A percentile compares a stretch with the other conserved stretches of the same genome.
Conservation (phyloP, 169 alveolate genomes). For the Theileria orientalis region DNA sequence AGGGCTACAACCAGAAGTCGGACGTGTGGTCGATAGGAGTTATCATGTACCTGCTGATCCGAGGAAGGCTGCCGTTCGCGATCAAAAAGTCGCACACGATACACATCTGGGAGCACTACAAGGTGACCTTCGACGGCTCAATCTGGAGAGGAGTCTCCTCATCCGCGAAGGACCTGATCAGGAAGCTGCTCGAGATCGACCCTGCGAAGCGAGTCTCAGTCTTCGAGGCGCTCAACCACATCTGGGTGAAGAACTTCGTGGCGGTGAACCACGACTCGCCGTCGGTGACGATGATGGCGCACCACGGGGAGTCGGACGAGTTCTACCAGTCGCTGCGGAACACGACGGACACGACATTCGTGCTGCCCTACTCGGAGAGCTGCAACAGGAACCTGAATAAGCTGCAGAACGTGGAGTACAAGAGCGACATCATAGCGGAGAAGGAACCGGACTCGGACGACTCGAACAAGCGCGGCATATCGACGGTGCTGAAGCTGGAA, state of each 20-base stretch:
- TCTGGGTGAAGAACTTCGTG: constrained; percentile 82
- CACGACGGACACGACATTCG: constrained; percentile 62
- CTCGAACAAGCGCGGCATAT: neutral
- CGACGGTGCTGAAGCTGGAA: neutral
- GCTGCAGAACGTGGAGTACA: constrained; percentile 14
- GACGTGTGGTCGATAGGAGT: constrained; percentile 92
- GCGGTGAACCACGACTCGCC: constrained; percentile 81
- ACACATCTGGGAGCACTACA: constrained; percentile 59
- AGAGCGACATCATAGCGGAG: neutral
- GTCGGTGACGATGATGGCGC: neutral
- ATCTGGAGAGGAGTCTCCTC: constrained; percentile 79
- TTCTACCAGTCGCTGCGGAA: constrained; percentile 31
- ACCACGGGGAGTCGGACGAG: constrained; percentile 25
- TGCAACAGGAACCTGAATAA: constrained; percentile 42
- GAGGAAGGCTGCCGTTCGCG: constrained; percentile 89
- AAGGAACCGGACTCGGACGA: constrained; percentile 1
- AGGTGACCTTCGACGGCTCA: constrained; percentile 72
- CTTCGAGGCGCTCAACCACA: constrained; percentile 83
- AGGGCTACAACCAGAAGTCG: constrained; percentile 86
- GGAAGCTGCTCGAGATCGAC: constrained; percentile 65
- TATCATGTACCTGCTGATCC: constrained; percentile 81
- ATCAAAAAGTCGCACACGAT: constrained; percentile 66
- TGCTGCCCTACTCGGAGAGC: constrained; percentile 58
- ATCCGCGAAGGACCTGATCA: constrained; percentile 78
- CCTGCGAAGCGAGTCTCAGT: constrained; percentile 76